These are phyloP conservation scores for Juglanconis juglandina DNA, from an alignment of 2,329 filamentous ascomycete species.

Conservation along the genomic window DNA sequence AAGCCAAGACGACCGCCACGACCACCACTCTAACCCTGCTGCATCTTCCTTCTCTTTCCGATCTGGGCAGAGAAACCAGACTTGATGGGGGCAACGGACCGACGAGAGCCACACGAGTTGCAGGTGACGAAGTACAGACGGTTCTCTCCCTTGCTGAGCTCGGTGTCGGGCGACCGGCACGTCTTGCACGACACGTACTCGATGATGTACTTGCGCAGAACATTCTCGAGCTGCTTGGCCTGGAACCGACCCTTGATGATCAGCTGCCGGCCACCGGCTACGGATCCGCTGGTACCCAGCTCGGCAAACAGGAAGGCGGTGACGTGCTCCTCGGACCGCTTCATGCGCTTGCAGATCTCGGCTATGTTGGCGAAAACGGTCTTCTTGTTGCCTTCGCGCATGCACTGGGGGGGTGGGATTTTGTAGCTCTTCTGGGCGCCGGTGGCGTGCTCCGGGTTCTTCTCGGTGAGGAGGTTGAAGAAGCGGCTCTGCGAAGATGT, in stretches of 20 bases:
- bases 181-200: constrained; percentile 99
- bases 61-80: constrained; percentile 99
- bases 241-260: constrained; percentile 99
- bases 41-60: constrained; percentile 95
- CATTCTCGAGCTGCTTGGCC: constrained; percentile 98
- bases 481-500: constrained; percentile 55
- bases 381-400: constrained; percentile 99
- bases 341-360: constrained; percentile 99
- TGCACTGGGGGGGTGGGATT: constrained; percentile 96
- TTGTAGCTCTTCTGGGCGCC: constrained; percentile 94
- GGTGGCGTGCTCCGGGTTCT: constrained; percentile 92
- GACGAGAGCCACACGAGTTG: constrained; percentile 79
- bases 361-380: constrained; percentile 99
- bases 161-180: constrained; percentile 89
- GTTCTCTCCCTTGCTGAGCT: constrained; percentile 98
- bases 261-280: constrained; percentile 85
- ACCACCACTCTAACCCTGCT: constrained; percentile 56
- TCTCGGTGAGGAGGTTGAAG: constrained; percentile 89
- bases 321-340: constrained; percentile 96
- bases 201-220: constrained; percentile 87
- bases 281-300: constrained; percentile 93
- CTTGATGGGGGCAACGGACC: constrained; percentile 97
- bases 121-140: constrained; percentile 98
- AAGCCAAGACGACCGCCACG: background rate
- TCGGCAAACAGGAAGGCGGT: constrained; percentile 97